Conservation (phyloP, 1,284 basidiomycete species). For the Chalciporus sp. region DNA sequence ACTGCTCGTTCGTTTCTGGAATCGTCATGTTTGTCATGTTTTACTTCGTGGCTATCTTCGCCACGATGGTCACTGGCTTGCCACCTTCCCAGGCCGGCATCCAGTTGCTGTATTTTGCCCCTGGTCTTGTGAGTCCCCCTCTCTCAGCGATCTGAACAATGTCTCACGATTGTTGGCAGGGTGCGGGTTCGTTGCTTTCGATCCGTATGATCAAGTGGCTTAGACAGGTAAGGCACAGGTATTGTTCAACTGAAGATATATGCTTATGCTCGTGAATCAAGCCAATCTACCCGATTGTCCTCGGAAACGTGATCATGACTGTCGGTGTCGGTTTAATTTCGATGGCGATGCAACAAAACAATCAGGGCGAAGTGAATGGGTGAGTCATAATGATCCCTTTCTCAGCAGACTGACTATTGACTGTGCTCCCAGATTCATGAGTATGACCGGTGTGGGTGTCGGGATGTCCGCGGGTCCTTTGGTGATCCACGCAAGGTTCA, state of each 20-base stretch:
- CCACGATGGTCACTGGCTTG: constrained; percentile 44
- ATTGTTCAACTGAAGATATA: constrained; percentile 12
- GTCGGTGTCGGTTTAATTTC: constrained; percentile 46
- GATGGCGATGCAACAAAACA: constrained; percentile 42
- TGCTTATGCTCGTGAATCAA: constrained; percentile 18
- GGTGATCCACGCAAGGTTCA: constrained; percentile 48
- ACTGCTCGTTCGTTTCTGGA: constrained; percentile 42
- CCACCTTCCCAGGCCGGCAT: constrained; percentile 42
- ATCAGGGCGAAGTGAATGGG: constrained; percentile 41
- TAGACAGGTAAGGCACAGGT: constrained; percentile 23
- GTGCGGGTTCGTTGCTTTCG: constrained; percentile 18
- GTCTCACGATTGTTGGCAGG: constrained; percentile 14
- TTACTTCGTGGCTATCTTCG: constrained; percentile 55
- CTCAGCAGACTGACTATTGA: background rate
- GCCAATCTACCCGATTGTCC: constrained; percentile 45
- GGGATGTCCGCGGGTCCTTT: constrained; percentile 44
- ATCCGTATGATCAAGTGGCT: constrained; percentile 29
- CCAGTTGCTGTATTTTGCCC: constrained; percentile 51
- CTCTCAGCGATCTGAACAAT: background rate
- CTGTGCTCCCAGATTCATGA: constrained; percentile 42
- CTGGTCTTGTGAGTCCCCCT: constrained; percentile 41
- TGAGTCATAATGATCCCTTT: constrained; percentile 12
- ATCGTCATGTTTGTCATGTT: constrained; percentile 55
- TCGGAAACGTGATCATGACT: constrained; percentile 40
- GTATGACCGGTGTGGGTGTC: constrained; percentile 46